Evolutionary conservation across 495 filamentous ascomycete genomes (phyloP).

Genomic region (Extremus antarcticus): DNA sequence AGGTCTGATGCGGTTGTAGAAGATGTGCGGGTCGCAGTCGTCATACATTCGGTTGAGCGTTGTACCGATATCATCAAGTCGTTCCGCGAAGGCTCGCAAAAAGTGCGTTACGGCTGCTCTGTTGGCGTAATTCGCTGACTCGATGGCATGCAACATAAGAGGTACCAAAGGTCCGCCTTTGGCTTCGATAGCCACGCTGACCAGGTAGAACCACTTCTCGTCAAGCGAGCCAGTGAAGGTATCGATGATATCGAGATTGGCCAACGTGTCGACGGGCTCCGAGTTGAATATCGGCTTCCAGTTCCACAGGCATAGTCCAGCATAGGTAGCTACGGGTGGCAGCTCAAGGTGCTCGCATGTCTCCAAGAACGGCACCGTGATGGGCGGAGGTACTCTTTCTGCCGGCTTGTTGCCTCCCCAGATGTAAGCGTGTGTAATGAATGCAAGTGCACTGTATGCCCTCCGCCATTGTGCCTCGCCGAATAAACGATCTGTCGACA

Average conservation of each 20-base stretch:
- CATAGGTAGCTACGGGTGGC: conserved; percentile 90
- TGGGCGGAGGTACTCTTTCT: conserved; percentile 70
- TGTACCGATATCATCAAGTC: conserved; percentile 67
- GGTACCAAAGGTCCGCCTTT: conserved; percentile 80
- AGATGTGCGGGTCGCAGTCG: conserved; percentile 81
- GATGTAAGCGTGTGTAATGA: conserved; percentile 86
- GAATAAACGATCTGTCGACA: conserved; percentile 68
- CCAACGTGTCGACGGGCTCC: conserved; percentile 66
- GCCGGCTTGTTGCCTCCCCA: conserved; percentile 77
- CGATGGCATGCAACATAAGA: conserved; percentile 76
- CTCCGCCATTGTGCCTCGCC: conserved; percentile 82
- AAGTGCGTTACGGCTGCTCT: conserved; percentile 59
- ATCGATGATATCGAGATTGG: conserved; percentile 72
- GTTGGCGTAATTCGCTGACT: conserved; percentile 64
- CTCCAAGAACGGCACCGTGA: conserved; percentile 71
- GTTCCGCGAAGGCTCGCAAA: conserved; percentile 69
- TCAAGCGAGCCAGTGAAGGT: conserved; percentile 95
- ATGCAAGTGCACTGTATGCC: conserved; percentile 76
- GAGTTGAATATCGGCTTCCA: conserved; percentile 77
- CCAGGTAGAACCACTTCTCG: conserved; percentile 96
- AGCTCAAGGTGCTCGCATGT: conserved; percentile 75
- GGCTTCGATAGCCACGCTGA: conserved; percentile 92
- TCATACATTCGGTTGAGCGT: conserved; percentile 82
- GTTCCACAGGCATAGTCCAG: conserved; percentile 88
- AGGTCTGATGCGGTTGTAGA: conserved; percentile 86